Evolutionary conservation across 2,329 filamentous ascomycete genomes (phyloP).

Genomic region (Bipolaris victoriae): DNA sequence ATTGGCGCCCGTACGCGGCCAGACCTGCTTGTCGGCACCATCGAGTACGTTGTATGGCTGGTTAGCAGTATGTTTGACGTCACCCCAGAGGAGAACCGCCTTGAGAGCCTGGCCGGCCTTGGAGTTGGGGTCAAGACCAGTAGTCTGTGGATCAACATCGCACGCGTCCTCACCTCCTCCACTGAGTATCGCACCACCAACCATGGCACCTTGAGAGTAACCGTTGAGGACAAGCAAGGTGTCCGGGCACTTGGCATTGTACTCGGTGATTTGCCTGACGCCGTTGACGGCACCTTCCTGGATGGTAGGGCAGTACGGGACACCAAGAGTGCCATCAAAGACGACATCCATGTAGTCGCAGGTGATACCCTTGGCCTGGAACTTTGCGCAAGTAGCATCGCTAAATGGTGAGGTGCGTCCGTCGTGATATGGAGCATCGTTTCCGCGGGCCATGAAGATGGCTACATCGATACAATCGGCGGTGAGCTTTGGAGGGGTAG

Average conservation of each 20-base stretch:
- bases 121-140: slow-evolving; percentile 4
- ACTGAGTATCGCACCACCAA: slow-evolving; percentile 9
- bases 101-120: slow-evolving; percentile 12
- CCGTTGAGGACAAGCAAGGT: slow-evolving; percentile 11
- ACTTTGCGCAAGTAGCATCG: slow-evolving; percentile 9
- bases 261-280: slow-evolving; percentile 14
- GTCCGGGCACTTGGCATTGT: slow-evolving; percentile 10
- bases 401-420: slow-evolving; percentile 11
- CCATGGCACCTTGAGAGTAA: slow-evolving; percentile 15
- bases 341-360: slow-evolving; percentile 14
- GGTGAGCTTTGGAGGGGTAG: slow-evolving; percentile 9
- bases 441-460: slow-evolving; percentile 15
- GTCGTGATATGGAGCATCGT: slow-evolving; percentile 12
- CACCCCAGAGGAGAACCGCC: slow-evolving; percentile 10
- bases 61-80: slow-evolving; percentile 14
- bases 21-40: slow-evolving; percentile 12
- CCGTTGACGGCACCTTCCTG: slow-evolving; percentile 12
- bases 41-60: slow-evolving; percentile 14
- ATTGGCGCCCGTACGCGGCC: slow-evolving; percentile 10
- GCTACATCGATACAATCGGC: slow-evolving; percentile 13
- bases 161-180: slow-evolving; percentile 12
- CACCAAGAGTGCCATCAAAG: slow-evolving; percentile 12
- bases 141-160: slow-evolving; percentile 6
- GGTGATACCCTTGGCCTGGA: slow-evolving; percentile 10
- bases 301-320: slow-evolving; percentile 9